Conservation (phyloP, 2,329 filamentous ascomycete species). For the Arachnomyces sp. region DNA sequence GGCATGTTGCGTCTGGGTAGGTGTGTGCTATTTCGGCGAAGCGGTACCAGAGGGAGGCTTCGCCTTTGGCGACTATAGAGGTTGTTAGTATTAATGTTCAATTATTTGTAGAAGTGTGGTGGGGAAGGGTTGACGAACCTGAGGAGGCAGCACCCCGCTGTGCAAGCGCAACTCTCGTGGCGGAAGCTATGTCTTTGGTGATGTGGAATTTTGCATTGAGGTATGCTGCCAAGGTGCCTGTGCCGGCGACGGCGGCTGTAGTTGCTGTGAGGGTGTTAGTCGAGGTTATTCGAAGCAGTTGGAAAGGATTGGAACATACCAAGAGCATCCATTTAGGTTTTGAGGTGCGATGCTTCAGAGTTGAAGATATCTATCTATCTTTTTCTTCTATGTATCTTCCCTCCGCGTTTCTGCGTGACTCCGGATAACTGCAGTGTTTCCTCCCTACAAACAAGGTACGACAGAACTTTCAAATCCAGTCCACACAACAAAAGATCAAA, state of each 20-base stretch:
- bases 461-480: no score
- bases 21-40: slow-evolving; percentile 50
- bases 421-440: no score
- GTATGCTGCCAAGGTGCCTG: slow-evolving; percentile 47
- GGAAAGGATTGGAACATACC: slow-evolving; percentile 1
- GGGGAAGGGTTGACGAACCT: slow-evolving; percentile 29
- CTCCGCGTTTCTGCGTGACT: no score
- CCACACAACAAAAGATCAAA: no score
- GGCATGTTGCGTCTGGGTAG: slow-evolving; percentile 47
- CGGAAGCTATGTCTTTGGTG: slow-evolving; percentile 46
- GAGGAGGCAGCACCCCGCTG: slow-evolving; percentile 42
- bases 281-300: not conserved
- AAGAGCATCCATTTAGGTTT: not conserved
- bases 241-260: slow-evolving; percentile 23
- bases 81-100: no score
- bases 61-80: slow-evolving; percentile 41
- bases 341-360: no score
- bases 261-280: slow-evolving; percentile 7
- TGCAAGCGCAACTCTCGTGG: not conserved
- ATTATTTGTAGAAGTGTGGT: not conserved
- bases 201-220: slow-evolving; percentile 63
- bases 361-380: no score
- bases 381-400: no score
- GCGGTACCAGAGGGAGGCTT: slow-evolving; percentile 56
- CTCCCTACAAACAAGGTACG: no score